Evolutionary conservation across 2,329 filamentous ascomycete species (phyloP).

Genomic region (Aspergillus pseudoviridinutans): DNA sequence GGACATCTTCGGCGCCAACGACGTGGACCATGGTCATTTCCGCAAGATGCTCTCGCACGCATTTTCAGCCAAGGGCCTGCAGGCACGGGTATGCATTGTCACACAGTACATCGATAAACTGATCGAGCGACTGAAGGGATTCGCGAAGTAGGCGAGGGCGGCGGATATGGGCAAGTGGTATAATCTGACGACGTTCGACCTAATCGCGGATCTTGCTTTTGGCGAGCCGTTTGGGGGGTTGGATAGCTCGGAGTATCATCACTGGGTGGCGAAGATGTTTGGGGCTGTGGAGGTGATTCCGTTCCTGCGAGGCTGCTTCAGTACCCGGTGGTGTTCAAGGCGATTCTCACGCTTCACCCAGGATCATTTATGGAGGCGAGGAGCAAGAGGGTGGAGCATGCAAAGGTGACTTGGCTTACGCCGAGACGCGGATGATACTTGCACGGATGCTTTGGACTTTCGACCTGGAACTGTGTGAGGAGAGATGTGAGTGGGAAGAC

Average conservation of each 20-base stretch:
- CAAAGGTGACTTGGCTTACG: slow-evolving; percentile 43
- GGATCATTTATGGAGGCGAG: background rate
- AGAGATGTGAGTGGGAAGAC: slow-evolving; percentile 33
- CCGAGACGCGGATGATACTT: slow-evolving; percentile 49
- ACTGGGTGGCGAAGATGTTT: slow-evolving; percentile 20
- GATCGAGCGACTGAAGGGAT: slow-evolving; percentile 17
- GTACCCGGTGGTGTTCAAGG: slow-evolving; percentile 1
- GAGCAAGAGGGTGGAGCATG: background rate
- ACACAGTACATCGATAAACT: slow-evolving; percentile 27
- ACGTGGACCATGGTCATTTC: slow-evolving; percentile 20
- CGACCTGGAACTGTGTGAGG: slow-evolving; percentile 40
- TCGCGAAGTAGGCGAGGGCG: slow-evolving; percentile 2
- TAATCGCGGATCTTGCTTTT: slow-evolving; percentile 18
- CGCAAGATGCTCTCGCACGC: slow-evolving; percentile 26
- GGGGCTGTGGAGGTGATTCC: slow-evolving; percentile 4
- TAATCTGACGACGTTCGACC: too few relatives aligned
- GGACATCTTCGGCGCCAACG: slow-evolving; percentile 12
- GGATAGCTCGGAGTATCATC: slow-evolving; percentile 14
- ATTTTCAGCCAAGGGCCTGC: slow-evolving; percentile 31
- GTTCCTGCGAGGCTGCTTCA: background rate
- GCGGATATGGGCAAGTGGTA: slow-evolving; percentile 11
- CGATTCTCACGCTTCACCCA: background rate
- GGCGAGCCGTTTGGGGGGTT: slow-evolving; percentile 23
- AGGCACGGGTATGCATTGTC: slow-evolving; percentile 34
- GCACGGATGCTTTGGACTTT: slow-evolving; percentile 48